A percentile compares a stretch with the other conserved stretches of the same genome.
These are phyloP conservation scores for Aureobasidium sp. DNA, from an alignment of 2,329 filamentous ascomycete species.

Conservation along the genomic window DNA sequence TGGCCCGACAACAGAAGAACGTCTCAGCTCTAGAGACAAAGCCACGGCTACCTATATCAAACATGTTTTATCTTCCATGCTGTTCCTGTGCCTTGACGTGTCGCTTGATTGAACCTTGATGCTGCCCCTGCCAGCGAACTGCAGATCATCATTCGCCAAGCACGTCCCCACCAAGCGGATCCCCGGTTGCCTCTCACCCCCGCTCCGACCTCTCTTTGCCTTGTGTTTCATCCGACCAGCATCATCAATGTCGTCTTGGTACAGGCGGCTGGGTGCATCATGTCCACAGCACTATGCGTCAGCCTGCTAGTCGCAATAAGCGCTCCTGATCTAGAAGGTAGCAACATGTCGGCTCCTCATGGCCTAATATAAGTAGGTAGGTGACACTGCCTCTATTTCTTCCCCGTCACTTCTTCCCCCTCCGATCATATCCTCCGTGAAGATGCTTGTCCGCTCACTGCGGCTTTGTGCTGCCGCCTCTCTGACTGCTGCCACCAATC, in stretches of 20 bases:
- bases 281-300: neutral
- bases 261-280: constrained; percentile 4
- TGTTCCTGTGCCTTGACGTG: neutral
- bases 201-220: constrained; percentile 3
- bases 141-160: constrained; percentile 9
- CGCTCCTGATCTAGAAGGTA: neutral
- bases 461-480: constrained; percentile 9
- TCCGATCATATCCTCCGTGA: neutral
- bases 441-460: constrained; percentile 4
- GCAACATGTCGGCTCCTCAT: neutral
- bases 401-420: neutral
- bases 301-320: neutral
- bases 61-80: neutral
- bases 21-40: neutral
- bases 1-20: neutral
- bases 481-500: constrained; percentile 25
- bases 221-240: neutral
- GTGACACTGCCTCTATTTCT: neutral
- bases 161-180: constrained; percentile 1
- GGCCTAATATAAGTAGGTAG: neutral
- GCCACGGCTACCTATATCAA: neutral
- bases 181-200: constrained; percentile 2
- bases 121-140: neutral
- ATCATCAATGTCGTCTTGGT: neutral
- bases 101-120: neutral